Percentiles rank a stretch among this genome's conserved stretches.
phyloP scores from a whole-genome alignment of 805 yeast species.

The Ascoidea rubescens region DNA sequence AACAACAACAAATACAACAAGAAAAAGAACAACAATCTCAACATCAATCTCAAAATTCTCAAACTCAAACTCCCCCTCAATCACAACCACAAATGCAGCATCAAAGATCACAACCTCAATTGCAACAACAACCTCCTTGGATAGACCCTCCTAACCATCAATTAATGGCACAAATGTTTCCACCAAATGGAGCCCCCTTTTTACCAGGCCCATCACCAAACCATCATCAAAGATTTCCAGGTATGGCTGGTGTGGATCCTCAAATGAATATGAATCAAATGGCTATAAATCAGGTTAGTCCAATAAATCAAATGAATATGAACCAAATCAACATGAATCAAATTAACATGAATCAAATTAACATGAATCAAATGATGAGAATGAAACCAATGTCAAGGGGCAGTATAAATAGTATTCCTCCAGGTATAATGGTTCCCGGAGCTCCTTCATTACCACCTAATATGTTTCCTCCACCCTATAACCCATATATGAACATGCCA shows the following conservation, averaged over 20 bases:
- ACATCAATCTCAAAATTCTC: conserved; percentile 11
- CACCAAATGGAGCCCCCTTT: background rate
- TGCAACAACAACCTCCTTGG: conserved; percentile 6
- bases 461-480: background rate
- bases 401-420: background rate
- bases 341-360: background rate
- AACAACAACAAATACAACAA: conserved; percentile 8
- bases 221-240: conserved; percentile 4
- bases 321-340: background rate
- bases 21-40: conserved; percentile 11
- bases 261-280: conserved; percentile 11
- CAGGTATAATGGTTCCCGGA: background rate
- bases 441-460: background rate
- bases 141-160: conserved; percentile 10
- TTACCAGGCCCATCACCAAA: background rate
- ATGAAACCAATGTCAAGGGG: background rate
- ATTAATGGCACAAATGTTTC: conserved; percentile 2
- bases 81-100: conserved; percentile 4
- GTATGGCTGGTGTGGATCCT: background rate
- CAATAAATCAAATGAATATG: conserved; percentile 6
- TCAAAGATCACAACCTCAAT: background rate
- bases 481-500: background rate
- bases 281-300: conserved; percentile 1
- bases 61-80: conserved; percentile 11
- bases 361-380: background rate